These are phyloP conservation scores for Beauveria pseudobassiana DNA, from an alignment of 2,329 filamentous ascomycete genomes.

Conservation along the genomic window DNA sequence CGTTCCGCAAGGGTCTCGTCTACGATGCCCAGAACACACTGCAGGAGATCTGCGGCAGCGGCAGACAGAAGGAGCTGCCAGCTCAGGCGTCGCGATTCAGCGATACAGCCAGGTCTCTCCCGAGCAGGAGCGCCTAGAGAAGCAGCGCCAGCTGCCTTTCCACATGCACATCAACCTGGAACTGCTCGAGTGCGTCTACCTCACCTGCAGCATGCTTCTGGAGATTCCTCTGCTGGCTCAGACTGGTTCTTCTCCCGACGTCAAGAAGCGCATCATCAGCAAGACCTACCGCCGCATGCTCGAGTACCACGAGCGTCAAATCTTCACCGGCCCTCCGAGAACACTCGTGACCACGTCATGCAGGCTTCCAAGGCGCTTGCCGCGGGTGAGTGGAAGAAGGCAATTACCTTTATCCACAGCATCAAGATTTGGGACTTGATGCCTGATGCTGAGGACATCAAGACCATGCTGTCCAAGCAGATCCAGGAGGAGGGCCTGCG, in stretches of 20 bases:
- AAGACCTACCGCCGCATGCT: constrained; percentile 99
- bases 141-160: constrained; percentile 95
- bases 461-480: constrained; percentile 93
- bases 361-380: constrained; percentile 96
- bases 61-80: constrained; percentile 93
- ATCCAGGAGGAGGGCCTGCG: constrained; percentile 97
- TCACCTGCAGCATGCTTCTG: constrained; percentile 98
- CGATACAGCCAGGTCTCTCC: constrained; percentile 92
- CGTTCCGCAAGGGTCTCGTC: constrained; percentile 92
- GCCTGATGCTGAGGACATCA: constrained; percentile 86
- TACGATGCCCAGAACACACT: constrained; percentile 97
- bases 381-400: constrained; percentile 97
- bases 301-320: constrained; percentile 98
- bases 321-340: constrained; percentile 97
- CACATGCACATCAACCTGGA: constrained; percentile 99
- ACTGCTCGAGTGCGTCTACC: constrained; percentile 93
- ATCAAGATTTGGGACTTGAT: constrained; percentile 99
- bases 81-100: constrained; percentile 97
- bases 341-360: constrained; percentile 98
- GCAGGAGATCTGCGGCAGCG: constrained; percentile 95
- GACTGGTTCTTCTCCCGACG: constrained; percentile 90
- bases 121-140: constrained; percentile 94
- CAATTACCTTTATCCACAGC: constrained; percentile 83
- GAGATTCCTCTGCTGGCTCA: constrained; percentile 96
- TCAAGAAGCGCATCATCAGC: constrained; percentile 96